A percentile compares a stretch with the other conserved stretches of the same genome.
Evolutionary conservation across 23 red algal genomes (phyloP).

Genomic region (Pyropia haitanensis): DNA sequence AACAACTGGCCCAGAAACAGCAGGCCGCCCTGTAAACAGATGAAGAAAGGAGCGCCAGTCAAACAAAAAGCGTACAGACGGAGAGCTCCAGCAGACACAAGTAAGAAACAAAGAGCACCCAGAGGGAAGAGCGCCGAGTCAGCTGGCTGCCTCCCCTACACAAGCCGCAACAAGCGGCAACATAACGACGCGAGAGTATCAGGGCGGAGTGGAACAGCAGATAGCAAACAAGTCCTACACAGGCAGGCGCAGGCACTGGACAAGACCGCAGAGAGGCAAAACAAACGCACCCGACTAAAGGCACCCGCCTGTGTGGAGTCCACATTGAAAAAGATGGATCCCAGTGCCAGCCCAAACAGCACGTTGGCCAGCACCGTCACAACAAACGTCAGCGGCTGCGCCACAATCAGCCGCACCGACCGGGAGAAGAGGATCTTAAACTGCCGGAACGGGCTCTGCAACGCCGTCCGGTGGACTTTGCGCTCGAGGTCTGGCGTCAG

Average conservation of each 20-base stretch:
- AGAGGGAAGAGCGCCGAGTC: too few species aligned
- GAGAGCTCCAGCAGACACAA: too few species aligned
- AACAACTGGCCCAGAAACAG: constrained; percentile 53
- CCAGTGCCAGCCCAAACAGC: constrained; percentile 47
- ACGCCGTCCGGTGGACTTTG: constrained; percentile 8
- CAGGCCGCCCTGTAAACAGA: constrained; percentile 10
- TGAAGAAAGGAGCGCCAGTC: too few species aligned
- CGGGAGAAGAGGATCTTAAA: constrained; percentile 25
- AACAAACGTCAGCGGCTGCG: constrained; percentile 7
- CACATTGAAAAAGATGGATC: constrained; percentile 61
- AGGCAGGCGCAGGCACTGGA: too few species aligned
- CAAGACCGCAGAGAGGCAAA: too few species aligned
- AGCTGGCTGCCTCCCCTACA: too few species aligned
- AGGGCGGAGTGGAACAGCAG: too few species aligned
- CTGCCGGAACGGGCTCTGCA: constrained; percentile 40
- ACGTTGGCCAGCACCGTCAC: constrained; percentile 37
- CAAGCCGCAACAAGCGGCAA: too few species aligned
- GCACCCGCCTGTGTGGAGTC: constrained; percentile 23
- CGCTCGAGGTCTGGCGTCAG: not conserved
- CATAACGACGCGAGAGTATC: too few species aligned
- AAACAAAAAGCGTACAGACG: too few species aligned
- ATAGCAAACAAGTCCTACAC: too few species aligned
- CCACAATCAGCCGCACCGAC: constrained; percentile 2
- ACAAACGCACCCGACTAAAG: constrained; percentile 4
- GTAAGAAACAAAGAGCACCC: too few species aligned